Evolutionary conservation across 2,329 filamentous ascomycete genomes (phyloP), one percentile per base, ranked within the genome.

Genomic region (Nemania diffusa): DNA sequence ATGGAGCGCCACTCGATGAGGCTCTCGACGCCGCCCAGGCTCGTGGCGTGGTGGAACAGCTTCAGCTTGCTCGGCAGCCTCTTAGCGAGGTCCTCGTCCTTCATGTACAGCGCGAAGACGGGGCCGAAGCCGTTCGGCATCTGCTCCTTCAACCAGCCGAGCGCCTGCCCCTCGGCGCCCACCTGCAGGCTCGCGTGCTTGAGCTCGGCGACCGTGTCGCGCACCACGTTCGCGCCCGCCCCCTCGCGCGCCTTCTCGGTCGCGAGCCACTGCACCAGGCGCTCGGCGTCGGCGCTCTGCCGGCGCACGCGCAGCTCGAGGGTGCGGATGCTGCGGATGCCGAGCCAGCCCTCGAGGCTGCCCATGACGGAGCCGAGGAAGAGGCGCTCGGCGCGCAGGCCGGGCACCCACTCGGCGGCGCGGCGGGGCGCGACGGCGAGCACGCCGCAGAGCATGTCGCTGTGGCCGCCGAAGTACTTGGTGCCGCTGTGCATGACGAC

Each of bases 391-490:
- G 79, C 77, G 53, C 84, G 81, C 74, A 98, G 81, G 24, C 80
- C 82, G 32, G 78, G 77, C n/a, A 88, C 78, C 91, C 91, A 92
- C 4, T 83, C 83, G 57, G 84, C 81, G 26, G 75, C 78, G 73
- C 80, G 80, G 42, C 79, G 79, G 17, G 86, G 85, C 57, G 86
- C 83, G 5, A 94, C 87, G 0, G 89, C 88, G 29, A 99, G 81
- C 20, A 97, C 91, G 24, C 96, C 96, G 76, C 92, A 97, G 5
- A 98, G 87, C 85, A 98, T 86, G 80, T 99, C 96, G 71, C 91
- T 95, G 81, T 99, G 96, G 0, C 96, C 96, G 22, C 96, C 96
- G 72, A 99, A 88, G 80, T 98, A 99, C 84, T 98, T 99, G 20
- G 94, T 97, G 3, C 94, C 96, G 58, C 88, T 91, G 81, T 99